phyloP scores from a whole-genome alignment of 352 stramenopile species.

The Phytophthora ramorum region DNA sequence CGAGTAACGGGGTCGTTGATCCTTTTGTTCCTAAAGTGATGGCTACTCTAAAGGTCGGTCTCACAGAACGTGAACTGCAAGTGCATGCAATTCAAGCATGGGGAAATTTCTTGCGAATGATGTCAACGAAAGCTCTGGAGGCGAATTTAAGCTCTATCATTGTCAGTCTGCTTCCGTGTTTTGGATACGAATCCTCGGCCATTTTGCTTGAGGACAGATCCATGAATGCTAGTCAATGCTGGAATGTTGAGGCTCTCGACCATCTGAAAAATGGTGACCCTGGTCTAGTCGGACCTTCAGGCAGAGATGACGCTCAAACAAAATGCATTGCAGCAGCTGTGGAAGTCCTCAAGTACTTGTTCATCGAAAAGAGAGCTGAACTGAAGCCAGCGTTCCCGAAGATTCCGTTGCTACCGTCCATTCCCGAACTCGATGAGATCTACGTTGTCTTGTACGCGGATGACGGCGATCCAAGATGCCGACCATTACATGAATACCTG shows the following conservation, averaged over 20 bases:
- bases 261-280: constrained; percentile 11
- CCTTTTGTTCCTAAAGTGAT: constrained; percentile 91
- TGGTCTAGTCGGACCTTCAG: constrained; percentile 21
- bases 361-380: constrained; percentile 70
- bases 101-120: constrained; percentile 81
- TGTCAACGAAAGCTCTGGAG: constrained; percentile 82
- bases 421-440: constrained; percentile 73
- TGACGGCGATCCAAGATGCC: constrained; percentile 61
- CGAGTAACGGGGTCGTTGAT: constrained; percentile 64
- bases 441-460: constrained; percentile 61
- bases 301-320: constrained; percentile 15
- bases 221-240: constrained; percentile 30
- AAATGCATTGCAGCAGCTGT: constrained; percentile 41
- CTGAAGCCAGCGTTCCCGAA: constrained; percentile 69
- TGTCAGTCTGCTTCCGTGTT: constrained; percentile 84
- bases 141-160: constrained; percentile 89
- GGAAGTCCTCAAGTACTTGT: constrained; percentile 69
- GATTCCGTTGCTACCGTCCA: constrained; percentile 73
- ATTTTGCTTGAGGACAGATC: constrained; percentile 46
- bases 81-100: constrained; percentile 73
- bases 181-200: constrained; percentile 51
- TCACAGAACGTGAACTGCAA: constrained; percentile 63
- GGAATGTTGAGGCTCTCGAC: constrained; percentile 58
- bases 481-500: constrained; percentile 60
- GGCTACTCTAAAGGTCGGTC: constrained; percentile 85